phyloP scores from a whole-genome alignment of 371 early-diverging fungal genomes.

The Mucor indicus region DNA sequence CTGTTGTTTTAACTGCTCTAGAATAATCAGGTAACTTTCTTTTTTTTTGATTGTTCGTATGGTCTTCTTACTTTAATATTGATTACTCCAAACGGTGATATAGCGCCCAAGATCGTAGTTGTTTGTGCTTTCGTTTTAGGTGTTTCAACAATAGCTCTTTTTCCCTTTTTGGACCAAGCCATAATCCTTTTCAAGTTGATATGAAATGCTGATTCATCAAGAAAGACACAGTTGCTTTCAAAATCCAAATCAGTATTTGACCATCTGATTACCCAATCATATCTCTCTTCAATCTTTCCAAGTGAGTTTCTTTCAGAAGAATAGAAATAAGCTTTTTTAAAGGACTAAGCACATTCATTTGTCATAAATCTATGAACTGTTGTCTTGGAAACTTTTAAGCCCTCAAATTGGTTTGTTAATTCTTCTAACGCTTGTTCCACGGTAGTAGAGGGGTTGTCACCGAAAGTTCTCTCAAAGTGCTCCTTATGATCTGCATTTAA shows the following conservation, averaged over 20 bases:
- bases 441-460: background rate
- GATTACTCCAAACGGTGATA: constrained; percentile 1
- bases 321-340: too few relatives aligned
- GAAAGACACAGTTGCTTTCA: too few relatives aligned
- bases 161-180: constrained; percentile 4
- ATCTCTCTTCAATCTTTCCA: too few relatives aligned
- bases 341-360: too few relatives aligned
- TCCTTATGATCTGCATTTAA: background rate
- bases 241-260: too few relatives aligned
- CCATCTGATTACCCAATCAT: too few relatives aligned
- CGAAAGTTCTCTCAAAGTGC: background rate
- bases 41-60: background rate
- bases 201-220: too few relatives aligned
- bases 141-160: background rate
- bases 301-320: background rate
- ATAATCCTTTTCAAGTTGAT: background rate
- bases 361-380: too few relatives aligned
- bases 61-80: constrained; percentile 6
- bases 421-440: constrained; percentile 2
- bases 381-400: background rate
- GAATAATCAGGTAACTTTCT: background rate
- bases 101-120: constrained; percentile 5
- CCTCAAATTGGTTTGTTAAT: background rate
- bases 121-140: constrained; percentile 5
- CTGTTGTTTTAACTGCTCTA: background rate